Percentiles rank a stretch among this genome's conserved stretches.
Evolutionary conservation across 2,329 filamentous ascomycete genomes (phyloP).

Genomic region (Fusarium kyushuense): DNA sequence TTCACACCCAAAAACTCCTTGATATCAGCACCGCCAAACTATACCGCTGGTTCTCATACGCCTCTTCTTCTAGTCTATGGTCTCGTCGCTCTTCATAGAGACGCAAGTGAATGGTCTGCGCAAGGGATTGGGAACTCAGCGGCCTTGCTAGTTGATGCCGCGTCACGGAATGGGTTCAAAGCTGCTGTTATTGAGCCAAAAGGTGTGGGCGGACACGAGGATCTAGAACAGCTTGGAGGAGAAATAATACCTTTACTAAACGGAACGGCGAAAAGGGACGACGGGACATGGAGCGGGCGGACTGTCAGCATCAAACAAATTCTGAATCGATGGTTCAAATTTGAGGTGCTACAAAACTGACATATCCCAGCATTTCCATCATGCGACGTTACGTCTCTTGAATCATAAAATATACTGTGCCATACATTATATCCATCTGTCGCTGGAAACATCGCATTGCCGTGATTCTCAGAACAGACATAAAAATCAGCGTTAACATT

Average conservation of each 20-base stretch:
- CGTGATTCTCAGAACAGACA: constrained; percentile 17
- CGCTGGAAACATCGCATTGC: constrained; percentile 17
- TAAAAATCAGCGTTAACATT: constrained; percentile 20
- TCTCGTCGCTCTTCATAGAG: constrained; percentile 72
- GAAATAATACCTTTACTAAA: constrained; percentile 72
- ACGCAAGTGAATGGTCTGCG: constrained; percentile 79
- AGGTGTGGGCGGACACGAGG: constrained; percentile 45
- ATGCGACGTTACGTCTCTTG: not conserved
- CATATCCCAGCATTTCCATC: not conserved
- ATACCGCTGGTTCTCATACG: constrained; percentile 17
- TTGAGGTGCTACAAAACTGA: constrained; percentile 22
- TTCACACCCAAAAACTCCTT: constrained; percentile 57
- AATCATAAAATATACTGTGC: not conserved
- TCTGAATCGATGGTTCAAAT: constrained; percentile 72
- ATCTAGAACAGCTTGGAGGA: constrained; percentile 57
- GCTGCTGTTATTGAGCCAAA: constrained; percentile 63
- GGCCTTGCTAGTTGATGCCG: constrained; percentile 73
- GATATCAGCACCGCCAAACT: constrained; percentile 54
- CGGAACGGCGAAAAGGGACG: constrained; percentile 64
- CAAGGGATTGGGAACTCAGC: constrained; percentile 75
- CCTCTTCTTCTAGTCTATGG: constrained; percentile 73
- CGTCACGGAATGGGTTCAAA: constrained; percentile 58
- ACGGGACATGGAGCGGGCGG: constrained; percentile 68
- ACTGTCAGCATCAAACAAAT: constrained; percentile 69
- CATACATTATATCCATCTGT: not conserved